Evolutionary conservation across 2,329 filamentous ascomycete genomes (phyloP).

Genomic region (Didymella arachidicola): DNA sequence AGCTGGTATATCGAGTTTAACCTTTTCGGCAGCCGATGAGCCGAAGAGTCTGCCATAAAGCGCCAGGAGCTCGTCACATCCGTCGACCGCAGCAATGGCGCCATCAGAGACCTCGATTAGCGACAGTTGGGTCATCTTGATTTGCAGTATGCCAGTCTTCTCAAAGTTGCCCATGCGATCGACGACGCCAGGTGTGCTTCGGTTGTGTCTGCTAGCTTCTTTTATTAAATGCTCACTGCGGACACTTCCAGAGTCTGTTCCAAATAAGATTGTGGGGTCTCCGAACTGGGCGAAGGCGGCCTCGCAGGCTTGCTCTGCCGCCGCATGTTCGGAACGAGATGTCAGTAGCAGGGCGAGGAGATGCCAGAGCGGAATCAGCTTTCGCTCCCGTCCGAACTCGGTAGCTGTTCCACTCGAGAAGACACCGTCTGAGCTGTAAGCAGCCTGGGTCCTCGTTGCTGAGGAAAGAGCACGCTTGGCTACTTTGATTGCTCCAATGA

Average conservation of each 20-base stretch:
- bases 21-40: slow-evolving; percentile 54
- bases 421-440: slow-evolving; percentile 44
- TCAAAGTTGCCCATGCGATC: slow-evolving; percentile 85
- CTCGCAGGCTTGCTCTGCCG: slow-evolving; percentile 83
- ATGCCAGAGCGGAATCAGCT: slow-evolving; percentile 87
- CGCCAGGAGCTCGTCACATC: slow-evolving; percentile 81
- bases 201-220: slow-evolving; percentile 29
- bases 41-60: slow-evolving; percentile 85
- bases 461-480: slow-evolving; percentile 78
- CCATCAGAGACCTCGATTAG: slow-evolving; percentile 85
- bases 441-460: slow-evolving; percentile 48
- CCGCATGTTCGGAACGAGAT: slow-evolving; percentile 82
- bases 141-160: slow-evolving; percentile 86
- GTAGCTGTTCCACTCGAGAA: slow-evolving; percentile 36
- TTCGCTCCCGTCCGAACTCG: slow-evolving; percentile 62
- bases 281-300: slow-evolving; percentile 91
- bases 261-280: slow-evolving; percentile 72
- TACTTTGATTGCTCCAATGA: slow-evolving; percentile 80
- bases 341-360: slow-evolving; percentile 85
- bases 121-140: slow-evolving; percentile 93
- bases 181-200: slow-evolving; percentile 62
- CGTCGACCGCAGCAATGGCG: slow-evolving; percentile 84
- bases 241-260: slow-evolving; percentile 59
- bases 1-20: slow-evolving; percentile 52
- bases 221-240: slow-evolving; percentile 76